Evolutionary conservation across 805 yeast genomes (phyloP).

Genomic region (Jamesozyma rosinii): DNA sequence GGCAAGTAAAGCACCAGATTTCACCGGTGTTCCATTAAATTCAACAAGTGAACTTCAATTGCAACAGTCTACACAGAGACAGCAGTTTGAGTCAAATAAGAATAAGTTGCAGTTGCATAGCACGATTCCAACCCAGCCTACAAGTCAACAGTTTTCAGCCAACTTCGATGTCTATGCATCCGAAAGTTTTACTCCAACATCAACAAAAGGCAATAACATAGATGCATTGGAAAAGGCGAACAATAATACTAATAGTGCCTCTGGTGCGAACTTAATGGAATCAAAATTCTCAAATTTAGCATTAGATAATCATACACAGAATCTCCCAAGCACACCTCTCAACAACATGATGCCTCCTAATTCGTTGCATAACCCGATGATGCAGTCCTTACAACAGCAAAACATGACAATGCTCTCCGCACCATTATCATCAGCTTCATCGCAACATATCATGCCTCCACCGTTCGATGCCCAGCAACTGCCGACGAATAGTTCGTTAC

Average conservation of each 20-base stretch:
- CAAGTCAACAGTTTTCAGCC: constrained; percentile 11
- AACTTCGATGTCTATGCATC: constrained; percentile 28
- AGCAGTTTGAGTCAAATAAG: not conserved
- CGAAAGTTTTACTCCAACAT: constrained; percentile 23
- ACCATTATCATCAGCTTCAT: not conserved
- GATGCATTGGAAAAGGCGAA: not conserved
- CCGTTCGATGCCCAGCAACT: not conserved
- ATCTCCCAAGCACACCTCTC: not conserved
- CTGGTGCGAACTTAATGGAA: not conserved
- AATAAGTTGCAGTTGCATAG: not conserved
- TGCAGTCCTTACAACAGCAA: not conserved
- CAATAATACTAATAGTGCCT: not conserved
- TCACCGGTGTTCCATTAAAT: not conserved
- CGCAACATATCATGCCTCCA: not conserved
- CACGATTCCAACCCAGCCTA: not conserved
- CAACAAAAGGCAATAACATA: constrained; percentile 16
- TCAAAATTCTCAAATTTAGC: not conserved
- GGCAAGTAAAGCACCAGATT: constrained; percentile 8
- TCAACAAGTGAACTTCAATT: not conserved
- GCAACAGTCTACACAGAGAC: not conserved
- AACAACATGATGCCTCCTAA: not conserved
- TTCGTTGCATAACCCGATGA: not conserved
- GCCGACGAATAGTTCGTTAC: not conserved
- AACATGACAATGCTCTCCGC: not conserved
- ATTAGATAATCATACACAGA: not conserved